These are phyloP conservation scores for Aspergillus fischeri DNA, from an alignment of 2,329 filamentous ascomycete species.

Conservation along the genomic window DNA sequence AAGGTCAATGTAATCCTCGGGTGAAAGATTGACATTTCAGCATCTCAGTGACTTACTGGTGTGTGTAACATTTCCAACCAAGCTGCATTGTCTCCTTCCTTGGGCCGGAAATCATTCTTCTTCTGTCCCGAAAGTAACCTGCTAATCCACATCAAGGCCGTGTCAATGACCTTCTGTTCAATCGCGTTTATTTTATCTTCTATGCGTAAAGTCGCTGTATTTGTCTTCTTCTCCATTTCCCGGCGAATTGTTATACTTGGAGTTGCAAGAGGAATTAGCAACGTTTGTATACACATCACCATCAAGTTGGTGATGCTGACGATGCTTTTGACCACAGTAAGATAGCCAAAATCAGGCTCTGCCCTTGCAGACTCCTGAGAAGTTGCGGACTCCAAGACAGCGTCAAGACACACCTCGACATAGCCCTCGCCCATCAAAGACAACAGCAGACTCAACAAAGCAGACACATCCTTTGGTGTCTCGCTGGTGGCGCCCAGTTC, in stretches of 20 bases:
- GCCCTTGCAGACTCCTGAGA: slow-evolving; percentile 73
- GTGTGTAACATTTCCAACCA: slow-evolving; percentile 77
- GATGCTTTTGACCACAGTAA: slow-evolving; percentile 72
- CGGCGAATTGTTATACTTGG: slow-evolving; percentile 85
- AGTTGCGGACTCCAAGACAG: slow-evolving; percentile 69
- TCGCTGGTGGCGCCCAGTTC: slow-evolving; percentile 85
- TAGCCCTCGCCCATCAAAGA: slow-evolving; percentile 84
- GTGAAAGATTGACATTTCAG: background rate
- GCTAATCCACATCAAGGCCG: slow-evolving; percentile 70
- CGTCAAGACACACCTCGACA: slow-evolving; percentile 61
- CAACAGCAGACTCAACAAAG: slow-evolving; percentile 77
- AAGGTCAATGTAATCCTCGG: background rate
- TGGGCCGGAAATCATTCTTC: slow-evolving; percentile 86
- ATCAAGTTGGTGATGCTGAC: slow-evolving; percentile 90
- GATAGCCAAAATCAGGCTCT: slow-evolving; percentile 83
- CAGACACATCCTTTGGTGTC: slow-evolving; percentile 88
- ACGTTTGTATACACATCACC: slow-evolving; percentile 84
- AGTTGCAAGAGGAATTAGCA: slow-evolving; percentile 83
- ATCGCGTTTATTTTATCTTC: slow-evolving; percentile 77
- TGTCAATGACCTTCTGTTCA: slow-evolving; percentile 66
- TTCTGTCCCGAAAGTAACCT: slow-evolving; percentile 72
- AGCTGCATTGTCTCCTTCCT: slow-evolving; percentile 60
- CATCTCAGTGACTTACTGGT: slow-evolving; percentile 38
- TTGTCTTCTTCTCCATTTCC: slow-evolving; percentile 81
- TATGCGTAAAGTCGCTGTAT: slow-evolving; percentile 67